Conservation (phyloP, 306 rosid species). For the Cyamopsis tetragonoloba region DNA sequence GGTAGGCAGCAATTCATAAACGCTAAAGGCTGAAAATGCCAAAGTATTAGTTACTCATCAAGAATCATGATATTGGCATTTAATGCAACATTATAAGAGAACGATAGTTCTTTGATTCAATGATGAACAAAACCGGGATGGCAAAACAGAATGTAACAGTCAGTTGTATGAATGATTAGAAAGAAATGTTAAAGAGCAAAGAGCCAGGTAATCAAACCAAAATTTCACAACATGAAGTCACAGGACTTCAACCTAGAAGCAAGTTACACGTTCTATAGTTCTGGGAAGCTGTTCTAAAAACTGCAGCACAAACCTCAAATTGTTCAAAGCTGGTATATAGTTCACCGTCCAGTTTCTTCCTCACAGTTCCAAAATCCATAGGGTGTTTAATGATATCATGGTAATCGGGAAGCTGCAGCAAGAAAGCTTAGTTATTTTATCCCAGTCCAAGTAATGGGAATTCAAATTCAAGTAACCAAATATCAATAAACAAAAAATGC, state of each 20-base stretch:
- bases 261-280: neutral
- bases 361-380: slow-evolving; percentile 88
- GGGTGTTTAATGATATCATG: slow-evolving; percentile 69
- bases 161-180: slow-evolving; percentile 2
- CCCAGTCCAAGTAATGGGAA: slow-evolving; percentile 21
- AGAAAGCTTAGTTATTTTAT: neutral
- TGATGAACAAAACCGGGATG: neutral
- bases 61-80: neutral
- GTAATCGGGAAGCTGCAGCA: slow-evolving; percentile 87
- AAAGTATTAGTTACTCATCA: neutral
- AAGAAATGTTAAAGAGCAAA: neutral
- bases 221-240: neutral
- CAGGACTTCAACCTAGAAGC: neutral
- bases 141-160: neutral
- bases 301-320: slow-evolving; percentile 64
- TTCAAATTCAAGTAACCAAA: neutral
- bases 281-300: slow-evolving; percentile 5
- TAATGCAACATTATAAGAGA: slow-evolving; percentile 5
- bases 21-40: neutral
- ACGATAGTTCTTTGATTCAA: neutral
- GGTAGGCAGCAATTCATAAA: neutral
- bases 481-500: slow-evolving; percentile 7
- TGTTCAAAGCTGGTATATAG: slow-evolving; percentile 63
- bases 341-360: slow-evolving; percentile 65
- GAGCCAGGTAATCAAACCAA: neutral